phyloP scores from a whole-genome alignment of 2,329 filamentous ascomycete genomes.

The Pestalotiopsis fici region DNA sequence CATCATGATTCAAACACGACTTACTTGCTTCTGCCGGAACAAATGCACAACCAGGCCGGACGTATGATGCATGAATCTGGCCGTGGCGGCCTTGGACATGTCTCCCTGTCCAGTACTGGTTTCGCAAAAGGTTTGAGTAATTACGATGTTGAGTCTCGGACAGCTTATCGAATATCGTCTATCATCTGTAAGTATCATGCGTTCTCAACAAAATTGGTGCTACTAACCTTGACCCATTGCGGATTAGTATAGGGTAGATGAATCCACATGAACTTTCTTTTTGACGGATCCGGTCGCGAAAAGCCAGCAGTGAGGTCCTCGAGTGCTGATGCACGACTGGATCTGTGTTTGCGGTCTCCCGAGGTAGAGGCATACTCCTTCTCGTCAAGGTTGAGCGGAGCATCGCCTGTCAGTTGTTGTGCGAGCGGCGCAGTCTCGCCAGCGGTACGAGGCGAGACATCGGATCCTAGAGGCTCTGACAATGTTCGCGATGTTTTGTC shows the following conservation, averaged over 20 bases:
- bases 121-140: slow-evolving; percentile 41
- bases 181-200: slow-evolving; percentile 21
- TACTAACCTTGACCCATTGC: slow-evolving; percentile 55
- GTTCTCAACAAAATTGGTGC: slow-evolving; percentile 13
- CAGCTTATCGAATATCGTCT: slow-evolving; percentile 40
- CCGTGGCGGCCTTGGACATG: slow-evolving; percentile 50
- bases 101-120: slow-evolving; percentile 49
- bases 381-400: slow-evolving; percentile 4
- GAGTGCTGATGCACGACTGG: slow-evolving; percentile 18
- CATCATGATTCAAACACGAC: slow-evolving; percentile 4
- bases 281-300: slow-evolving; percentile 36
- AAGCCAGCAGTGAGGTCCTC: slow-evolving; percentile 39
- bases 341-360: slow-evolving; percentile 10
- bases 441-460: slow-evolving; percentile 21
- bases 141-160: slow-evolving; percentile 44
- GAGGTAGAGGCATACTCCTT: slow-evolving; percentile 2
- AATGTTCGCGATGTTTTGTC: slow-evolving; percentile 19
- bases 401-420: background rate
- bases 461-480: slow-evolving; percentile 31
- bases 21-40: slow-evolving; percentile 37
- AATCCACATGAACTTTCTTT: slow-evolving; percentile 58
- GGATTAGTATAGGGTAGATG: slow-evolving; percentile 60
- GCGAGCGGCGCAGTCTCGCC: background rate
- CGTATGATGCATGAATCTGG: slow-evolving; percentile 50
- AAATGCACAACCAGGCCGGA: slow-evolving; percentile 50